These are phyloP conservation scores for Aspergillus conjunctus DNA, from an alignment of 495 filamentous ascomycete genomes.

Conservation along the genomic window DNA sequence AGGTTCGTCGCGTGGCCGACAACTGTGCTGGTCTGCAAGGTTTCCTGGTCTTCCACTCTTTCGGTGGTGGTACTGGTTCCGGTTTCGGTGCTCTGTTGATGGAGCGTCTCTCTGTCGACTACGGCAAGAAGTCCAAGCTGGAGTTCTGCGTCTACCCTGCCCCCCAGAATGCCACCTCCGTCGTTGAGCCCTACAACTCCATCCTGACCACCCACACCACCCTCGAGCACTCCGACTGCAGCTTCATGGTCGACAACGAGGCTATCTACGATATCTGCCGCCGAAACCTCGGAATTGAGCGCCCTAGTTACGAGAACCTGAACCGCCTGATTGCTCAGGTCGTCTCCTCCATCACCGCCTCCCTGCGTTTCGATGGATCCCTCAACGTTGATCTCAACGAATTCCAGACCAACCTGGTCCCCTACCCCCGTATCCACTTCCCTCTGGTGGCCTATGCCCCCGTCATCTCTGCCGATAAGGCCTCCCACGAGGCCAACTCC, in stretches of 20 bases:
- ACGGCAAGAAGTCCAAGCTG: constrained; percentile 99
- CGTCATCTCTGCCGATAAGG: constrained; percentile 90
- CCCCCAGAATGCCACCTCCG: constrained; percentile 92
- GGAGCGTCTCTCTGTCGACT: constrained; percentile 97
- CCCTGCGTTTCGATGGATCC: constrained; percentile 96
- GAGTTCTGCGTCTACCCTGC: constrained; percentile 99
- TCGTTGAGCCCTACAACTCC: constrained; percentile 99
- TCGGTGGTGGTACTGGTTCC: constrained; percentile 97
- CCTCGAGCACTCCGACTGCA: constrained; percentile 98
- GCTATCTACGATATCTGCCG: constrained; percentile 99
- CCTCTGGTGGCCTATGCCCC: constrained; percentile 95
- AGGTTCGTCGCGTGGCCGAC: constrained; percentile 93
- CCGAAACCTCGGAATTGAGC: constrained; percentile 93
- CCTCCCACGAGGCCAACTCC: constrained; percentile 85
- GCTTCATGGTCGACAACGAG: constrained; percentile 99
- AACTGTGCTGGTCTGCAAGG: constrained; percentile 97
- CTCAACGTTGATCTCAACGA: constrained; percentile 99
- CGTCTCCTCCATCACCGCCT: constrained; percentile 97
- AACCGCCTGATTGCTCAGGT: constrained; percentile 99
- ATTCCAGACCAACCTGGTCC: constrained; percentile 99
- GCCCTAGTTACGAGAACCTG: constrained; percentile 96
- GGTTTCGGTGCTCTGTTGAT: constrained; percentile 97
- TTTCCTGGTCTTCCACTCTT: constrained; percentile 99
- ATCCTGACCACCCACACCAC: constrained; percentile 99
- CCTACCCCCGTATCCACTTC: constrained; percentile 99